phyloP scores from a whole-genome alignment of 441 rosid species.

The Euphorbia celastroides region DNA sequence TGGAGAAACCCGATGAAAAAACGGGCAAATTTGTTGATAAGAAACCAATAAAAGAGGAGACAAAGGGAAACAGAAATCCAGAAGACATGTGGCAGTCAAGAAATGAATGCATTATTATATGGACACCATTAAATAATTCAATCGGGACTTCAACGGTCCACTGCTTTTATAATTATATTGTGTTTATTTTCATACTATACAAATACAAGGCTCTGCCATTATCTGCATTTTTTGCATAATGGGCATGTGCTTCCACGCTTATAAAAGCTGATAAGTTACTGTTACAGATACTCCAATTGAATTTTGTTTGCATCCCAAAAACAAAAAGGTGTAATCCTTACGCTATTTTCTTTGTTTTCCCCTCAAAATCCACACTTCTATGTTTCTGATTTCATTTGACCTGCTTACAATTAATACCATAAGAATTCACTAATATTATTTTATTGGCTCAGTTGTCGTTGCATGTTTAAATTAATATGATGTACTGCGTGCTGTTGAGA shows the following conservation, averaged over 20 bases:
- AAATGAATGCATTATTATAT: not conserved
- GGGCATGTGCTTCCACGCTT: not conserved
- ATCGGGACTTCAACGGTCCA: constrained; percentile 24
- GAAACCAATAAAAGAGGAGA: not conserved
- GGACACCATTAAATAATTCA: not conserved
- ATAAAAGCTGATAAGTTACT: not conserved
- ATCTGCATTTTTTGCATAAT: not conserved
- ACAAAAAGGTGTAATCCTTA: no score
- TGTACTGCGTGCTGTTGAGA: no score
- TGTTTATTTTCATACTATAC: no score
- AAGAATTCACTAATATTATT: no score
- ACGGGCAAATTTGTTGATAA: not conserved
- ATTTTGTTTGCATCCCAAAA: no score
- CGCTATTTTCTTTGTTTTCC: no score
- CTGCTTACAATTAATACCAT: no score
- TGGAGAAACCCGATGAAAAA: not conserved
- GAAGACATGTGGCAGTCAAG: not conserved
- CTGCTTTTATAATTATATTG: not conserved
- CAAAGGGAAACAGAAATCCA: not conserved
- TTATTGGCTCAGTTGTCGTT: no score
- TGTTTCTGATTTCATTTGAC: no score
- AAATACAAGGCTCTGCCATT: not conserved
- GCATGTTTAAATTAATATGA: no score
- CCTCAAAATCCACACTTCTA: no score
- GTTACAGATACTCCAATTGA: not conserved